Evolutionary conservation across 306 rosid genomes (phyloP).

Genomic region (Begonia peltatifolia): DNA sequence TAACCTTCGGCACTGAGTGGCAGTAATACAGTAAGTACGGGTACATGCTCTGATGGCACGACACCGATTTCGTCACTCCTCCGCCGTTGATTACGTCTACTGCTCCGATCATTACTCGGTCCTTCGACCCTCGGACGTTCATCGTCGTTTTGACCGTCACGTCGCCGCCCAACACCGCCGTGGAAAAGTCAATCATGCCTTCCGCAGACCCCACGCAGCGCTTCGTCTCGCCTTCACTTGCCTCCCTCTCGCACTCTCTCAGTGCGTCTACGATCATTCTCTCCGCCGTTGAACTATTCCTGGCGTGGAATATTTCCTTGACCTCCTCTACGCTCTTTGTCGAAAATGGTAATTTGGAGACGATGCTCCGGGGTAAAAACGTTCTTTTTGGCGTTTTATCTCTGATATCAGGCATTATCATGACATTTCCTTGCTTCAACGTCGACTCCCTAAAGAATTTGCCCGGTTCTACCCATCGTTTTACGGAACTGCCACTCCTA

Average conservation of each 20-base stretch:
- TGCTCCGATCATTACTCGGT: conserved; percentile 38
- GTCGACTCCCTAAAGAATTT: conserved; percentile 57
- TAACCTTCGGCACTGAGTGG: conserved; percentile 68
- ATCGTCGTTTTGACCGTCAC: conserved; percentile 29
- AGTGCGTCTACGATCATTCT: conserved; percentile 28
- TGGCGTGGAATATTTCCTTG: conserved; percentile 29
- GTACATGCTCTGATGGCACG: conserved; percentile 82
- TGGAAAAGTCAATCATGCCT: conserved; percentile 61
- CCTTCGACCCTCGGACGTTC: conserved; percentile 39
- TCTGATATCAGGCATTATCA: conserved; percentile 56
- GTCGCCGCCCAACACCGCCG: conserved; percentile 29
- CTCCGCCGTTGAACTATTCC: conserved; percentile 26
- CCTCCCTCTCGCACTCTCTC: conserved; percentile 46
- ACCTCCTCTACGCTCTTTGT: conserved; percentile 12
- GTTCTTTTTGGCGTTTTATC: conserved; percentile 67
- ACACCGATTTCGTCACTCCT: conserved; percentile 46
- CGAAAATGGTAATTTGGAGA: conserved; percentile 50
- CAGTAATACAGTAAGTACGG: conserved; percentile 79
- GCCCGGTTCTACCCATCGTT: conserved; percentile 43
- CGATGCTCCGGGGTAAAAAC: conserved; percentile 43
- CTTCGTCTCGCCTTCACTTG: conserved; percentile 60
- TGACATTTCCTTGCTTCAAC: conserved; percentile 47
- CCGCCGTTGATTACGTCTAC: conserved; percentile 51
- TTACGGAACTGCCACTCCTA: conserved; percentile 27
- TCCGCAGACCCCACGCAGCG: conserved; percentile 63